phyloP scores from a whole-genome alignment of 371 early-diverging fungal species.

The Mucor sp. region DNA sequence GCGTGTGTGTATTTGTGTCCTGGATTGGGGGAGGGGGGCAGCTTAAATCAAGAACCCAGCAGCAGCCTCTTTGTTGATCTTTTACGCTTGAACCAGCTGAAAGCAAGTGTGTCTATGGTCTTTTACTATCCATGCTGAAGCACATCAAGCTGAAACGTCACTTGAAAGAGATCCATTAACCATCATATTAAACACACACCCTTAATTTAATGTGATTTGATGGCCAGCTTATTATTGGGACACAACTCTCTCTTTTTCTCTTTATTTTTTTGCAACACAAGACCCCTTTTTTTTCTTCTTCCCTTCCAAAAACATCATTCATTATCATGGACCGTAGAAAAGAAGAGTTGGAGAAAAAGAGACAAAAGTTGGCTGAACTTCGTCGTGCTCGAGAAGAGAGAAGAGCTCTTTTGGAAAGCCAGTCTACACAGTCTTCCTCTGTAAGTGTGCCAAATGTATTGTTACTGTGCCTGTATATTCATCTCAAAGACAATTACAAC shows the following conservation, averaged over 20 bases:
- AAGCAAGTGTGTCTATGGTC: no score
- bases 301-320: not conserved
- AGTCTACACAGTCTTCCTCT: slow-evolving; percentile 40
- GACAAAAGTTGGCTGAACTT: slow-evolving; percentile 88
- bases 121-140: no score
- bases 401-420: slow-evolving; percentile 57
- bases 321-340: slow-evolving; percentile 68
- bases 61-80: not conserved
- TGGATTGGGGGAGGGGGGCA: not conserved
- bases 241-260: not conserved
- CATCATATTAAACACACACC: not conserved
- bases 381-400: slow-evolving; percentile 85
- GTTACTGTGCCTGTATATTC: not conserved
- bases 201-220: not conserved
- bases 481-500: not conserved
- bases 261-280: not conserved
- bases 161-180: not conserved
- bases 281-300: not conserved
- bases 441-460: not conserved
- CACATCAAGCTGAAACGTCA: not conserved
- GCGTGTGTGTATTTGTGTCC: not conserved
- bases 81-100: no score
- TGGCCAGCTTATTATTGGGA: not conserved
- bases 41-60: not conserved
- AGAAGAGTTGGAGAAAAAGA: slow-evolving; percentile 89